phyloP scores from a whole-genome alignment of 208 protist genomes.

The Acanthamoeba divionensis region DNA sequence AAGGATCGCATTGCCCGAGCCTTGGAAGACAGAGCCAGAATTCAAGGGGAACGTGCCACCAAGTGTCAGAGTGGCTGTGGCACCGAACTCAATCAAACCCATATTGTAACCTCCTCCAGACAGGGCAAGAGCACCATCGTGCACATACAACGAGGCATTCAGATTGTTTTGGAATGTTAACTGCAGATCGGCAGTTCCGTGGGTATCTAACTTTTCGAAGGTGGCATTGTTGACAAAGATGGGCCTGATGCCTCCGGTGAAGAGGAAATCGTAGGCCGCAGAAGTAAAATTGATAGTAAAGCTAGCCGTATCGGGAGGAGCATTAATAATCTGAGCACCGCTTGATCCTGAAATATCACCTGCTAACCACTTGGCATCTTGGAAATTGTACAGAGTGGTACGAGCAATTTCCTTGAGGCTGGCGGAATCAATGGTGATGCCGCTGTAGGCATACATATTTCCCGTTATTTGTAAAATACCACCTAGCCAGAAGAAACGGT shows the following conservation, averaged over 20 bases:
- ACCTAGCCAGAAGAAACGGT: conserved; percentile 21
- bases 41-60: neutral
- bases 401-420: neutral
- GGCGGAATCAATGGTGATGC: neutral
- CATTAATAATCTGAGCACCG: neutral
- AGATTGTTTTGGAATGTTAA: neutral
- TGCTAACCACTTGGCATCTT: neutral
- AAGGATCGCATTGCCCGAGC: neutral
- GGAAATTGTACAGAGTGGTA: neutral
- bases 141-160: neutral
- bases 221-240: conserved; percentile 32
- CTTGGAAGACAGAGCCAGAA: neutral
- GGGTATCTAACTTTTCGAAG: neutral
- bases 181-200: neutral
- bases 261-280: neutral
- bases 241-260: neutral
- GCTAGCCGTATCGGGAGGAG: neutral
- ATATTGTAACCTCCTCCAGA: no score
- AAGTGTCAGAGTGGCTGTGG: neutral
- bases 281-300: neutral
- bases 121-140: neutral
- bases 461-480: neutral
- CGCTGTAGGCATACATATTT: neutral
- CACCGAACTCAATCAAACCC: no score
- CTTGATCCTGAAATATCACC: neutral